A percentile compares a stretch with the other conserved stretches of the same genome.
Conservation (phyloP, 257 asterid species). For the Solanum medicagineum region DNA sequence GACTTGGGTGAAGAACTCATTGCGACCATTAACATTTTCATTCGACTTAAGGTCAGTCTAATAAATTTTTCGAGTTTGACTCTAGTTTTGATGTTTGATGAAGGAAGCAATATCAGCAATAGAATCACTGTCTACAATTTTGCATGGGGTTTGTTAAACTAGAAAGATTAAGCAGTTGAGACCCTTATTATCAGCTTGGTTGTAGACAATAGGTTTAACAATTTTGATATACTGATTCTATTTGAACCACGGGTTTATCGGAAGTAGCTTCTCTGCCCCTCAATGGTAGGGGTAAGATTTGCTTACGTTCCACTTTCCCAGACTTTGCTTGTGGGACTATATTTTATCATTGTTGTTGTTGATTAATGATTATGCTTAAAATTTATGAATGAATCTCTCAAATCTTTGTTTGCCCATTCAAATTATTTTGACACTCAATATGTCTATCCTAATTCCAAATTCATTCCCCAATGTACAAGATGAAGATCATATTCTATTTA, state of each 20-base stretch:
- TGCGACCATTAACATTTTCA: background rate
- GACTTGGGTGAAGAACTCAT: background rate
- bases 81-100: background rate
- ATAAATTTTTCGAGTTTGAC: background rate
- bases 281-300: background rate
- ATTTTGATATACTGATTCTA: background rate
- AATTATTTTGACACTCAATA: too few species aligned
- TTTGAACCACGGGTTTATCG: background rate
- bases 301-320: background rate
- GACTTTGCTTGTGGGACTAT: background rate
- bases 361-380: background rate
- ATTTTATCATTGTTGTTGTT: background rate
- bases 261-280: background rate
- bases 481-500: too few species aligned
- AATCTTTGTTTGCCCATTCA: too few species aligned
- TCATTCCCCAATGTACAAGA: too few species aligned
- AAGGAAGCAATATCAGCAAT: background rate
- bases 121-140: background rate
- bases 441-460: too few species aligned
- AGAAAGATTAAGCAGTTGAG: background rate
- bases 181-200: background rate
- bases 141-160: background rate
- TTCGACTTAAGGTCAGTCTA: background rate
- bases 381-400: background rate
- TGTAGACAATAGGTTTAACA: background rate